Evolutionary conservation across 2,329 filamentous ascomycete species (phyloP), one percentile per base, ranked within the genome.

Genomic region (Berkeleyomyces rouxiae): DNA sequence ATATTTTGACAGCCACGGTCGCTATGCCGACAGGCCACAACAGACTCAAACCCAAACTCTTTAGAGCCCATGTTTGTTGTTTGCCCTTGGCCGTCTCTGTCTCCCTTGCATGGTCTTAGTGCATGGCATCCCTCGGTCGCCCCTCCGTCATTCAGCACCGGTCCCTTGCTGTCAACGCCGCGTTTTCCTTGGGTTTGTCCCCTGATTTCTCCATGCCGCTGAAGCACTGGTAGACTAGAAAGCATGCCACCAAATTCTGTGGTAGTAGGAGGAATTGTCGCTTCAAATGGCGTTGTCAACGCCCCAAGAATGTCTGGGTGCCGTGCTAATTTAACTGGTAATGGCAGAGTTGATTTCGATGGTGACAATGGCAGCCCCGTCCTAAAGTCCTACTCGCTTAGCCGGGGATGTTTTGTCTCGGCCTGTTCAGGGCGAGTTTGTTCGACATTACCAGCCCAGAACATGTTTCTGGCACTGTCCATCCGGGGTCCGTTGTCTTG

Each of bases 141-240:
- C 36, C 58, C 59, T 62, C 57, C 53, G 39, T 33, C 62, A 49
- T 46, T 51, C 62, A 60, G 58, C 40, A 58, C 16, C 46, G 37
- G 2, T 57, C 62, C 57, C 57, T 59, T 60, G 13, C 13, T 33
- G 5, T 57, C 49, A 42, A 47, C 36, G 23, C 58, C 58, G 58
- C 13, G 43, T n/a, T n/a, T 59, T 47, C 23, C 31, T 47, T 46
- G 23, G 33, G 5, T 3, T 39, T 16, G 33, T 55, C 31, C 36
- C 51, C 11, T 55, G 51, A 7, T 7, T 55, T 39, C 51, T 7
- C 33, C 10, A 13, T 9, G 51, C 51, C n/a, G 10, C 51, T 4
- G 51, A 4, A 31, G 7, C 33, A 4, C 33, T 13, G 9, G n/a
- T 37, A 13, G 51, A 7, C 51, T 55, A 55, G 13, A 16, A 55